phyloP scores from a whole-genome alignment of 2,329 filamentous ascomycete species.

The Clonostachys sp. region DNA sequence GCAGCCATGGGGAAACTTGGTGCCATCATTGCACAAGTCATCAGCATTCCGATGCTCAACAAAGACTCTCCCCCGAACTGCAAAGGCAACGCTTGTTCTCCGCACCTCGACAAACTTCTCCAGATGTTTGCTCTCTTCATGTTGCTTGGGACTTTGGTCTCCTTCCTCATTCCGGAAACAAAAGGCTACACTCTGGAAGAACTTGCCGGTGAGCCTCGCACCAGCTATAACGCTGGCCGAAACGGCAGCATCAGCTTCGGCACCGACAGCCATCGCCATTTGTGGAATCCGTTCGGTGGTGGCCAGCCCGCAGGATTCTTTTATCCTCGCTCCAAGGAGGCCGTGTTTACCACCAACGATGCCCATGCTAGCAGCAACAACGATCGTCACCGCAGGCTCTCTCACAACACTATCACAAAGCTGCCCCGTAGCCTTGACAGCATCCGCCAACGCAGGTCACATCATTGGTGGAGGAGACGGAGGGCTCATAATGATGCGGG shows the following conservation, averaged over 20 bases:
- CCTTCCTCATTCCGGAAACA: slow-evolving; percentile 72
- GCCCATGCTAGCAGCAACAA: slow-evolving; percentile 12
- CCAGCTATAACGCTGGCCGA: slow-evolving; percentile 48
- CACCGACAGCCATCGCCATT: slow-evolving; percentile 17
- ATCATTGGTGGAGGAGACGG: slow-evolving; percentile 19
- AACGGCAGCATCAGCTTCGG: slow-evolving; percentile 41
- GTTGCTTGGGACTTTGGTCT: slow-evolving; percentile 65
- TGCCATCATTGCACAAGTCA: slow-evolving; percentile 61
- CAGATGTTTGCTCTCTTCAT: slow-evolving; percentile 79
- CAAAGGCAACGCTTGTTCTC: slow-evolving; percentile 40
- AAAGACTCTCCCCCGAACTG: slow-evolving; percentile 47
- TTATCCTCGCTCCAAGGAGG: slow-evolving; percentile 29
- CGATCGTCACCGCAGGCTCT: slow-evolving; percentile 12
- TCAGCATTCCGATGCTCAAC: slow-evolving; percentile 58
- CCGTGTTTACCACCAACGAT: slow-evolving; percentile 10
- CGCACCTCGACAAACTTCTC: slow-evolving; percentile 69
- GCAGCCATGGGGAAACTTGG: slow-evolving; percentile 65
- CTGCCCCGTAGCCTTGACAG: slow-evolving; percentile 13
- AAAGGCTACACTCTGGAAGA: slow-evolving; percentile 71
- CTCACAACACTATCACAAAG: slow-evolving; percentile 41
- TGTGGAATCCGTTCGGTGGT: slow-evolving; percentile 43
- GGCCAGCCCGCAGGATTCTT: slow-evolving; percentile 46
- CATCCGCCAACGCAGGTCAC: slow-evolving; percentile 11
- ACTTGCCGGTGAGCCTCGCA: slow-evolving; percentile 61
- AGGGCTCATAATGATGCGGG: slow-evolving; percentile 18